phyloP scores from a whole-genome alignment of 2,329 filamentous ascomycete species.

The Colletotrichum destructivum region DNA sequence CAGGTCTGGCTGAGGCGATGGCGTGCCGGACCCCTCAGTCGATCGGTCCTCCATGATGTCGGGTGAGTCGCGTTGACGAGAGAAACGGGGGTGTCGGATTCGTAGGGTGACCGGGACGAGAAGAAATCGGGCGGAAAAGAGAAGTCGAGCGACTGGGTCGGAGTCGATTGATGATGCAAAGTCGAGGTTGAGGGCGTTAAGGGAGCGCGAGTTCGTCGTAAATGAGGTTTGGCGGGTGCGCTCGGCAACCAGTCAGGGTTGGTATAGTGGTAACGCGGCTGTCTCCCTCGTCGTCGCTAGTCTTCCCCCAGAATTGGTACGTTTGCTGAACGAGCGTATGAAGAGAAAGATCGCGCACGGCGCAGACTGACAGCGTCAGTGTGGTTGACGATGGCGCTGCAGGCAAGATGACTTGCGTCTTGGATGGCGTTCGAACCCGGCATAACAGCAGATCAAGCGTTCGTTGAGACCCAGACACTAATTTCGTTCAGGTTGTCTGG shows the following conservation, averaged over 20 bases:
- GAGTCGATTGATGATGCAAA: constrained; percentile 13
- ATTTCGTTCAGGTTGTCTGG: constrained; percentile 40
- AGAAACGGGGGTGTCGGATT: constrained; percentile 1
- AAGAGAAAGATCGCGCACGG: constrained; percentile 41
- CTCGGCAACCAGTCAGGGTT: constrained; percentile 12
- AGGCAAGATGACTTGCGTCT: constrained; percentile 28
- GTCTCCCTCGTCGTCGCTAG: constrained; percentile 25
- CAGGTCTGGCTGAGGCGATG: constrained; percentile 72
- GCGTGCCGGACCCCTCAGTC: constrained; percentile 51
- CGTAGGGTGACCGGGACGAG: not conserved
- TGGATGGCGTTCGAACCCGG: constrained; percentile 24
- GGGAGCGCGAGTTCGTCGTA: constrained; percentile 30
- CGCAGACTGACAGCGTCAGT: constrained; percentile 43
- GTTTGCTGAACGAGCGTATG: constrained; percentile 37
- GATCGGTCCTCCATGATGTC: constrained; percentile 55
- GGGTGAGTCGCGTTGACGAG: constrained; percentile 3
- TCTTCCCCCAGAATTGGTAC: constrained; percentile 5
- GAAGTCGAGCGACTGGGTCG: not conserved
- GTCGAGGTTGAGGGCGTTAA: constrained; percentile 24
- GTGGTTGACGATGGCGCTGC: constrained; percentile 37
- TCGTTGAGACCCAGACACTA: constrained; percentile 33
- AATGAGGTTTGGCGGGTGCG: constrained; percentile 34
- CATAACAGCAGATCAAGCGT: constrained; percentile 40
- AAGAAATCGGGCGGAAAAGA: constrained; percentile 10
- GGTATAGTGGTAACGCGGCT: constrained; percentile 14